A percentile compares a stretch with the other conserved stretches of the same genome.
Conservation (phyloP, 2,329 filamentous ascomycete species). For the Ceratocystis cacaofunesta region DNA sequence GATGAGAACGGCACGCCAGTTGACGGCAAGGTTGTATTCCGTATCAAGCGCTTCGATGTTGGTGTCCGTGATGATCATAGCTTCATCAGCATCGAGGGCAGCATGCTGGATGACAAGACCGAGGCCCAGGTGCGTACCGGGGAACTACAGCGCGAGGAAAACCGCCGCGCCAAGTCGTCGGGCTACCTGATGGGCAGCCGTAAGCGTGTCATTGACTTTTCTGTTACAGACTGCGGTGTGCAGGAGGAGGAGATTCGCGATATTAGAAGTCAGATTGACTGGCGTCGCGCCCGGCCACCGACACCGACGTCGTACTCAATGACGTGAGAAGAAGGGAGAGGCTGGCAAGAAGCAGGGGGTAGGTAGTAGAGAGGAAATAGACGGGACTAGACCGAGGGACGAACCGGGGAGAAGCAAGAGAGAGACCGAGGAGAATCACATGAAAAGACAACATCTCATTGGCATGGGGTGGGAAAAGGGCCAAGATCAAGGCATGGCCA, state of each 20-base stretch:
- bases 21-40: conserved; percentile 56
- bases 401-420: background rate
- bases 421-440: background rate
- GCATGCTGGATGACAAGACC: conserved; percentile 56
- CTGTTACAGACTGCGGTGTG: conserved; percentile 14
- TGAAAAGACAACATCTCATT: background rate
- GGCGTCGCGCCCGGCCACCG: conserved; percentile 13
- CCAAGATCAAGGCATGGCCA: background rate
- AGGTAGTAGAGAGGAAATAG: background rate
- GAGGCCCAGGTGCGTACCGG: conserved; percentile 40
- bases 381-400: background rate
- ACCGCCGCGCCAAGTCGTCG: conserved; percentile 6
- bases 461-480: background rate
- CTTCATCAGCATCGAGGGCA: conserved; percentile 76
- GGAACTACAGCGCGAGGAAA: conserved; percentile 25
- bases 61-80: conserved; percentile 59
- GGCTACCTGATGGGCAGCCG: conserved; percentile 10
- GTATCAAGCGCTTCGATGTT: conserved; percentile 73
- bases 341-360: background rate
- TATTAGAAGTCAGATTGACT: conserved; percentile 16
- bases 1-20: conserved; percentile 56
- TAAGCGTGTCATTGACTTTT: conserved; percentile 11
- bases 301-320: conserved; percentile 16
- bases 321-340: background rate
- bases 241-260: conserved; percentile 15